Evolutionary conservation across 164 flowering plant species (phyloP).

Genomic region (Annona cherimola): DNA sequence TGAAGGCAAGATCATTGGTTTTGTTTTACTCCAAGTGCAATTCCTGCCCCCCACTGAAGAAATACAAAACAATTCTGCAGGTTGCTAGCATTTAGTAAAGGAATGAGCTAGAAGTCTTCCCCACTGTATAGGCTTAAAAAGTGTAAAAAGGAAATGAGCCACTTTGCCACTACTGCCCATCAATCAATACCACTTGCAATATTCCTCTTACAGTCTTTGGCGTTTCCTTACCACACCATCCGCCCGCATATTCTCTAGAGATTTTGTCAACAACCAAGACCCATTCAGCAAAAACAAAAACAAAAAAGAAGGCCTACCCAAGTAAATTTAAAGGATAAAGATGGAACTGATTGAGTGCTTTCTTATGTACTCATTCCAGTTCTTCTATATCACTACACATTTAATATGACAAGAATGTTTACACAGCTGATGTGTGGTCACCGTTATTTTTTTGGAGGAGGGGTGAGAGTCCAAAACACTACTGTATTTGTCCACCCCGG

Average conservation of each 20-base stretch:
- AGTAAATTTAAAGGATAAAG: background rate
- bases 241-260: conserved; percentile 3
- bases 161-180: background rate
- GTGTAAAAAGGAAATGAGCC: background rate
- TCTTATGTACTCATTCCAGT: background rate
- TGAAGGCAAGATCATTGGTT: background rate
- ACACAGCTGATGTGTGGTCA: too few relatives aligned
- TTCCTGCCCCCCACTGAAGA: background rate
- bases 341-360: background rate
- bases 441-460: too few relatives aligned
- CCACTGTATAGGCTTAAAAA: background rate
- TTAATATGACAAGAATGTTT: too few relatives aligned
- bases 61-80: background rate
- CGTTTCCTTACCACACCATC: background rate
- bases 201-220: background rate
- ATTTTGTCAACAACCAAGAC: background rate
- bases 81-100: background rate
- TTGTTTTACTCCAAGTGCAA: background rate
- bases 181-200: conserved; percentile 1
- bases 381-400: background rate
- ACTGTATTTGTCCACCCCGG: too few relatives aligned
- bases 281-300: background rate
- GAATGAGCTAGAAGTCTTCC: background rate
- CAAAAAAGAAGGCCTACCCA: background rate
- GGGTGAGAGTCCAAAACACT: too few relatives aligned